These are phyloP conservation scores for Cerrena zonata DNA, from an alignment of 1,284 basidiomycete species.

Conservation along the genomic window DNA sequence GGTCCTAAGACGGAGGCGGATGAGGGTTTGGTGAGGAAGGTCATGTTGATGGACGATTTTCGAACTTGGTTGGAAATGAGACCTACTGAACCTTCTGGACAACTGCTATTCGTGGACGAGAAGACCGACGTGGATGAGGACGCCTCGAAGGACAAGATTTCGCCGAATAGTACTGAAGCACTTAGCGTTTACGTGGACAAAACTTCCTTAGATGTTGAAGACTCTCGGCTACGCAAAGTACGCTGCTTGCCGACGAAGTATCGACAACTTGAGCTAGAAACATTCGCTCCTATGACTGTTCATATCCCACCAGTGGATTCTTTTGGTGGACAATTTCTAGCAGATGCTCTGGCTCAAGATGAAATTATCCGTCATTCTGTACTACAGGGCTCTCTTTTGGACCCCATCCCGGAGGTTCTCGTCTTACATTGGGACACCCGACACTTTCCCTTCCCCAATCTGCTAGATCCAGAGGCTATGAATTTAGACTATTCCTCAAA, in stretches of 20 bases:
- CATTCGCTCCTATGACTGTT: slow-evolving; percentile 10
- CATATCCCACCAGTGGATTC: slow-evolving; percentile 2
- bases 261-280: slow-evolving; percentile 12
- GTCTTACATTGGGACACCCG: slow-evolving; percentile 44
- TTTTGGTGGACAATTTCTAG: not conserved
- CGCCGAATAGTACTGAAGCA: not conserved
- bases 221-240: slow-evolving; percentile 12
- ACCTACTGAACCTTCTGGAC: slow-evolving; percentile 21
- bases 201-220: slow-evolving; percentile 4
- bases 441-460: slow-evolving; percentile 28
- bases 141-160: not conserved
- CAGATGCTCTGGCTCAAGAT: not conserved
- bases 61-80: slow-evolving; percentile 31
- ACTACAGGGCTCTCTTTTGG: not conserved
- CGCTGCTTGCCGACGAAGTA: slow-evolving; percentile 18
- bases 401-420: slow-evolving; percentile 31
- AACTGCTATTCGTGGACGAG: slow-evolving; percentile 19
- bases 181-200: slow-evolving; percentile 11
- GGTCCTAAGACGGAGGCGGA: slow-evolving; percentile 4
- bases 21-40: slow-evolving; percentile 10
- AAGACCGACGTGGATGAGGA: not conserved
- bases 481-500: slow-evolving; percentile 32
- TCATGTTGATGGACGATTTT: slow-evolving; percentile 33
- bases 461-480: slow-evolving; percentile 6
- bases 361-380: not conserved